Evolutionary conservation across 2,329 filamentous ascomycete species (phyloP), one percentile per base, ranked within the genome.

Genomic region (Cyphellophora attinorum): DNA sequence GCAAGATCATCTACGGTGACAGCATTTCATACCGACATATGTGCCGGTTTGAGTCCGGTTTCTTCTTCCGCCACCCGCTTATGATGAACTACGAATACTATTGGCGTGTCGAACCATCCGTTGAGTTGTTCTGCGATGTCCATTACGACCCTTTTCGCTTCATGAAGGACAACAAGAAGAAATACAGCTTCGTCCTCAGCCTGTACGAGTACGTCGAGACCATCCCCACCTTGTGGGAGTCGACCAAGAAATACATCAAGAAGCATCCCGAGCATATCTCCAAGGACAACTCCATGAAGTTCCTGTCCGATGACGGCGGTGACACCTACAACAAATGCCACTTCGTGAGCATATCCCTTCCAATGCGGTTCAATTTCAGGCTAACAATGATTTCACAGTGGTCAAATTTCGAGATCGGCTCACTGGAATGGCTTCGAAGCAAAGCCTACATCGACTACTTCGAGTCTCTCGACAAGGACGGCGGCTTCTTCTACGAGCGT

Each of bases 81-180:
- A 88, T 98, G 84, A 65, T 84, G 59, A 86, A 96, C 58, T 98
- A 93, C 62, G 91, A 98, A 57, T 98, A 85, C 76, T 98, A 98
- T 74, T 98, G 91, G 91, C 85, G 93, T 49, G 91, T 98, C 11
- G 91, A 98, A 71, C 91, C 91, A 51, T 91, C 84, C 62, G 79
- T 98, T 56, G 84, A 96, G 68, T 80, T 98, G 42, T 95, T 77
- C 72, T 98, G 91, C 64, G 91, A 98, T 56, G 74, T 98, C 53
- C 74, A 85, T 61, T 93, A 93, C 61, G 91, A 98, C 55, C 84
- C 91, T 5, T 98, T 98, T 79, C 85, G 85, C 46, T 86, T 77
- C 67, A 95, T 98, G 86, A 79, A 81, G 50, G 88, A 96, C 56
- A 79, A 93, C 63, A 81, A 83, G 60, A 98, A 96, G 69, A 96